Conservation (phyloP, 148 eudicot species). For the Salicornia ramosissima region DNA sequence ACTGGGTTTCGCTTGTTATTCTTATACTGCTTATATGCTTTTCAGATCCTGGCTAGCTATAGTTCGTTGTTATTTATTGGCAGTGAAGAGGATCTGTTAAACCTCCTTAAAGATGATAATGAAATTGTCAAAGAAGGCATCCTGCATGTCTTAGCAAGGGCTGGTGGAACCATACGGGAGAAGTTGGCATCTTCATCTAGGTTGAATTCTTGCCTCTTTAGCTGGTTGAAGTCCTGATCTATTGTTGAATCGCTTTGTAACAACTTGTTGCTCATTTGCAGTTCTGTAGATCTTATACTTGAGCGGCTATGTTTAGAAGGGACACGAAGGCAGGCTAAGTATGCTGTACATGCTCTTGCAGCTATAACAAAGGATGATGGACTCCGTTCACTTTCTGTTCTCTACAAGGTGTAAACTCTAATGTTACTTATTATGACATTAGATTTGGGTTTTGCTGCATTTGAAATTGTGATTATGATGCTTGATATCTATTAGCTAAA, state of each 20-base stretch:
- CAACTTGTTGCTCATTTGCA: slow-evolving; percentile 33
- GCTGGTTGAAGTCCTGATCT: not conserved
- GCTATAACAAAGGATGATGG: slow-evolving; percentile 97
- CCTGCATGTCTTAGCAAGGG: slow-evolving; percentile 89
- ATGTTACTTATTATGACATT: not conserved
- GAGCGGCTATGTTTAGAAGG: slow-evolving; percentile 95
- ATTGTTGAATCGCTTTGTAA: slow-evolving; percentile 14
- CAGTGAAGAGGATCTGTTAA: slow-evolving; percentile 73
- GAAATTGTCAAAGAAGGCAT: slow-evolving; percentile 90
- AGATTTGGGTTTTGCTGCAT: slow-evolving; percentile 7
- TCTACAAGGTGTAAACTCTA: slow-evolving; percentile 67
- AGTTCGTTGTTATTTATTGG: slow-evolving; percentile 72
- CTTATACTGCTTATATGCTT: slow-evolving; percentile 13
- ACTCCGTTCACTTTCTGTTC: slow-evolving; percentile 84
- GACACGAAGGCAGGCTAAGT: slow-evolving; percentile 91
- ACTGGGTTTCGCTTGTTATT: not conserved
- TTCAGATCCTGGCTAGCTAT: slow-evolving; percentile 88
- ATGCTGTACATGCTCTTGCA: slow-evolving; percentile 97
- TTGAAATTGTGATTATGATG: slow-evolving; percentile 7
- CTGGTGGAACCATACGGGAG: slow-evolving; percentile 91
- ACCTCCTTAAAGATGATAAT: slow-evolving; percentile 80
- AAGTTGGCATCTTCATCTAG: slow-evolving; percentile 83
- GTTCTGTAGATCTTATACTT: slow-evolving; percentile 85
- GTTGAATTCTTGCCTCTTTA: slow-evolving; percentile 30
- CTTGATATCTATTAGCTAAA: slow-evolving; percentile 7